A percentile compares a stretch with the other conserved stretches of the same genome.
phyloP scores from a whole-genome alignment of 225 moss, liverwort and hornwort genomes.

The Thuidium tamariscinum region DNA sequence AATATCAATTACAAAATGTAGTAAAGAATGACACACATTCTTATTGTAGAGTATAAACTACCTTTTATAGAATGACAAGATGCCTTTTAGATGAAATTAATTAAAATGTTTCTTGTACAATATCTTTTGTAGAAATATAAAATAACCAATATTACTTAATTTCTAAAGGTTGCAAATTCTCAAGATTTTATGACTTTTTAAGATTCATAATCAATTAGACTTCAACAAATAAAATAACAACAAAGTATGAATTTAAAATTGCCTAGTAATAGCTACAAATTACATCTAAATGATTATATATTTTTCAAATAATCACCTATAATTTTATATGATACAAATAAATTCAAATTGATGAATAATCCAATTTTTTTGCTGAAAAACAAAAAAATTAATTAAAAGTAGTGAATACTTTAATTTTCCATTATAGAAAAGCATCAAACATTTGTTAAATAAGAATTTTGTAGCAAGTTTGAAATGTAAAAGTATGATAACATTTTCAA shows the following conservation, averaged over 20 bases:
- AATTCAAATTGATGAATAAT: too few relatives aligned
- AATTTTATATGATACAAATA: not conserved
- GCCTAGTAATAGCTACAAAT: fast-evolving
- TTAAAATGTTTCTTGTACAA: not conserved
- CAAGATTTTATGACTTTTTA: not conserved
- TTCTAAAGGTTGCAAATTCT: fast-evolving
- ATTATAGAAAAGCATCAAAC: not conserved
- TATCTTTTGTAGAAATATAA: not conserved
- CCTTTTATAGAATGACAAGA: too few relatives aligned
- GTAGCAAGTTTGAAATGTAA: not conserved
- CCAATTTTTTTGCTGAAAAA: too few relatives aligned
- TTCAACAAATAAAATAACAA: not conserved
- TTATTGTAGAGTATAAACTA: too few relatives aligned
- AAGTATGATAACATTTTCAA: not conserved
- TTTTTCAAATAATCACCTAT: not conserved
- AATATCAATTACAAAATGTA: not conserved
- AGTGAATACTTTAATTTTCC: not conserved
- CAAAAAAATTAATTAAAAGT: too few relatives aligned
- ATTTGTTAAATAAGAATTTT: not conserved
- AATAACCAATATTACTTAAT: not conserved
- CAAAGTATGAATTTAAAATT: not conserved
- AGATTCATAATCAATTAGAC: not conserved
- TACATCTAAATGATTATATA: not conserved
- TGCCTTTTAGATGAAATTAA: too few relatives aligned
- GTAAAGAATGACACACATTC: too few relatives aligned